These are phyloP conservation scores for Cytospora mali DNA, from an alignment of 2,329 filamentous ascomycete species.

Conservation along the genomic window DNA sequence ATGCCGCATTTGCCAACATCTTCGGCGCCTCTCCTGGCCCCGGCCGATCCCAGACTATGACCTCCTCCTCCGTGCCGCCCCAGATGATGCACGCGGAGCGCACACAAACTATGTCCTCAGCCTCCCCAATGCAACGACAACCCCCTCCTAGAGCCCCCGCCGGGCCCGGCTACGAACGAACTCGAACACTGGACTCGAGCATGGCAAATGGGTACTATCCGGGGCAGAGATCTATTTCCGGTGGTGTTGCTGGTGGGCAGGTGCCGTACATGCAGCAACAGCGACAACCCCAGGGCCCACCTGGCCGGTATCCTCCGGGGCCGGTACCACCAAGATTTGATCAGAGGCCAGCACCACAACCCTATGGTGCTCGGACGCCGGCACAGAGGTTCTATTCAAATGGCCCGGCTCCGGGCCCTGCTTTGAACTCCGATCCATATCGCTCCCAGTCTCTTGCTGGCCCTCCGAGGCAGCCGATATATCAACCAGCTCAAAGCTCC, in stretches of 20 bases:
- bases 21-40: conserved; percentile 86
- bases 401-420: conserved; percentile 63
- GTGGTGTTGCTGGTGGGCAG: conserved; percentile 51
- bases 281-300: conserved; percentile 45
- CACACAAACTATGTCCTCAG: conserved; percentile 76
- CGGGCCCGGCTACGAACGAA: conserved; percentile 42
- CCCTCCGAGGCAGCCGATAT: conserved; percentile 71
- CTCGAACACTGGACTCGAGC: conserved; percentile 48
- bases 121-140: conserved; percentile 60
- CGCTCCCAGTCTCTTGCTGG: conserved; percentile 92
- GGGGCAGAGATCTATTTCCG: conserved; percentile 54
- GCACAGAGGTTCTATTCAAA: conserved; percentile 62
- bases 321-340: conserved; percentile 61
- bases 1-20: conserved; percentile 95
- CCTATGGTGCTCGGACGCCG: conserved; percentile 48
- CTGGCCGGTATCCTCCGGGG: conserved; percentile 53
- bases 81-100: conserved; percentile 62
- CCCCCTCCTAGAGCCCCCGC: conserved; percentile 61
- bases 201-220: conserved; percentile 57
- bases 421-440: conserved; percentile 82
- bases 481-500: conserved; percentile 53
- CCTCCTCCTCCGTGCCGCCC: conserved; percentile 64
- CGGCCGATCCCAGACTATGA: conserved; percentile 95
- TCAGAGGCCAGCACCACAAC: conserved; percentile 49
- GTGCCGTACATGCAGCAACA: conserved; percentile 52